phyloP scores from a whole-genome alignment of 108 stramenopile species.

The Craspedostauros australis region DNA sequence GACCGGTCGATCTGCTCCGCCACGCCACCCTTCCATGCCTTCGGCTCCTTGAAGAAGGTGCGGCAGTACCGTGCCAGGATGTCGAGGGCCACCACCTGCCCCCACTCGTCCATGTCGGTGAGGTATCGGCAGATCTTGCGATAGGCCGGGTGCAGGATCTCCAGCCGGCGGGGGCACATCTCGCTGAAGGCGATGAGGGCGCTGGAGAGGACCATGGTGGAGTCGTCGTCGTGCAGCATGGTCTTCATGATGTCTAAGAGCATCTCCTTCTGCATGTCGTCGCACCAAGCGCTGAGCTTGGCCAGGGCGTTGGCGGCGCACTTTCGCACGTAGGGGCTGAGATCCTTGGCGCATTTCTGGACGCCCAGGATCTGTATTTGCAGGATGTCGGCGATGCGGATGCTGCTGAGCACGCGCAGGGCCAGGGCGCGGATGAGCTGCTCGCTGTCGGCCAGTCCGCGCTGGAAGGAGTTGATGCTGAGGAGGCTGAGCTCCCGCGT shows the following conservation, averaged over 20 bases:
- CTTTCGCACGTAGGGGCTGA: constrained; percentile 96
- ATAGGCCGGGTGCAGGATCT: constrained; percentile 86
- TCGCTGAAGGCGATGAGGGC: constrained; percentile 90
- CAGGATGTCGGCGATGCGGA: constrained; percentile 95
- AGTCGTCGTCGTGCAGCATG: constrained; percentile 66
- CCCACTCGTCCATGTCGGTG: constrained; percentile 99
- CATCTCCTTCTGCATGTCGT: constrained; percentile 41
- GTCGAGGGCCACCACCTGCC: constrained; percentile 86
- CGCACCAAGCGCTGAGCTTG: constrained; percentile 79
- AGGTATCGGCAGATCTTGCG: constrained; percentile 95
- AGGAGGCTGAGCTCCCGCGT: constrained; percentile 94
- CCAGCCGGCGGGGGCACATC: constrained; percentile 86
- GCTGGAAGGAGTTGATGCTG: constrained; percentile 95
- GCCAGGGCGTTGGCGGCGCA: constrained; percentile 94
- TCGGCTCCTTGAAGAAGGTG: constrained; percentile 78
- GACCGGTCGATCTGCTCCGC: constrained; percentile 79
- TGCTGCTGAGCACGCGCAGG: constrained; percentile 89
- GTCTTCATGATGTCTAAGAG: constrained; percentile 50
- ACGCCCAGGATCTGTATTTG: constrained; percentile 98
- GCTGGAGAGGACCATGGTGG: constrained; percentile 93
- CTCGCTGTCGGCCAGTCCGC: constrained; percentile 89
- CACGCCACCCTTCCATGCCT: constrained; percentile 43
- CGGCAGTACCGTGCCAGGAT: constrained; percentile 87
- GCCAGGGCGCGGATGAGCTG: constrained; percentile 95
- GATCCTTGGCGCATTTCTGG: constrained; percentile 87